Base-by-base conservation (phyloP, 2,329 filamentous ascomycete species). In the Nemania serpens region DNA sequence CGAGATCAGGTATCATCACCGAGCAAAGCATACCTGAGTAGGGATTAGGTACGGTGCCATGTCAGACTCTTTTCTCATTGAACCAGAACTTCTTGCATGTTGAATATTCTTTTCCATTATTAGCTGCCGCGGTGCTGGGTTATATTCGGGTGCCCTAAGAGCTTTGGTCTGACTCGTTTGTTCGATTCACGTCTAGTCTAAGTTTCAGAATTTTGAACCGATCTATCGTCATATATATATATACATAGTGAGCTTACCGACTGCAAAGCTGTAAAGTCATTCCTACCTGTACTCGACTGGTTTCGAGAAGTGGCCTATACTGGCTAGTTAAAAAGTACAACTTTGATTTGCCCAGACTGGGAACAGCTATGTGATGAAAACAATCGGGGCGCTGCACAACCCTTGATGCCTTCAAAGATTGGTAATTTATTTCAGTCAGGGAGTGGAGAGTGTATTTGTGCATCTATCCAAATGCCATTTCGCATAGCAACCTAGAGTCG, bases 101-200 rank as follows among this genome's bases (percentile, higher is more conserved):
- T 37, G 29, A 20, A 52, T 36, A 37, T 49, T 34, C 37, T 29
- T 48, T 61, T 46, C 18, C 11, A 42, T 43, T 41, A 37, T 43
- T 43, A 50, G 47, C 18, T 61, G 22, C 7, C 7, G 37, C 39
- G 13, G 45, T 36, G 46, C 51, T 55, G 33, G 11, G 50, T 56
- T 49, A 34, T 47, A 13, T 41, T 59, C 15, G 25, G 48, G 54
- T 50, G 54, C 58, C 58, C 9, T 13, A 12, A 20, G 52, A 49
- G 47, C 45, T 39, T 37, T 46, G 5, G 47, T 22, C 37, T 29
- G 34, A n/a, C 46, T 48, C 17, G 37, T 58, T 55, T 29, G 11
- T 25, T 36, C 7, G 37, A 25, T 49, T 37, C 58, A 59, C 48
- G 60, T 61, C 20, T 59, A 62, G 51, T 48, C 22, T 3, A 20